Base-by-base conservation (phyloP, 2,329 filamentous ascomycete species). In the Botrytis fragariae region DNA sequence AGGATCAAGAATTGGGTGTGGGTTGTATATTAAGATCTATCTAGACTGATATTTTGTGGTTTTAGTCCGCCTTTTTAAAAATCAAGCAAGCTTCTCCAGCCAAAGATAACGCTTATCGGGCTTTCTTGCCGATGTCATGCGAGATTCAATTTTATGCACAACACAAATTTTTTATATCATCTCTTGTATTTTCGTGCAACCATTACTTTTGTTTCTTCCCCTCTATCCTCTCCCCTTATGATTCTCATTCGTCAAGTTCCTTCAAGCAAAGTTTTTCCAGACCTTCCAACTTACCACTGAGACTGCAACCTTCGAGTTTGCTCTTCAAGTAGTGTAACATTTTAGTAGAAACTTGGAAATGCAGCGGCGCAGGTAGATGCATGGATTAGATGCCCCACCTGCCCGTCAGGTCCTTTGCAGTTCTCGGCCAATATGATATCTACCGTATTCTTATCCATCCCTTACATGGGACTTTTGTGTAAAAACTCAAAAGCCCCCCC, bases 21-120 rank as follows among this genome's bases (percentile, higher is more conserved):
- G 60, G 35, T 42, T 62, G 60, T n/a, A 39, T 25, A n/a, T 6
- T 39, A 39, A 25, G 59, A 62, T 25, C 37, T 37, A 62, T 42
- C 60, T 62, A 62, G 60, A 62, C 2, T 39, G 25, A 39, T 61
- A 61, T 9, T 39, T 39, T n/a, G 7, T n/a, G 60, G 25, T 62
- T 62, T 62, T 62, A 62, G 60, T 62, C 60, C 60, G 60, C 60
- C 60, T 62, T 42, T 62, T 62, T 39, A n/a, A 39, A 42, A 39
- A 42, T 7, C 59, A 62, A 39, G 35, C 35, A 32, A 32, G 29
- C 57, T 42, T 39, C 60, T 62, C 37, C 60, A 18, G 22, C 60
- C 22, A 62, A 10, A 62, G 60, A 62, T 62, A 62, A 62, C 35
- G 60, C 60, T 62, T 62, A 62, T 62, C 60, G 60, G 22, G 3